A percentile compares a stretch with the other conserved stretches of the same genome.
These are phyloP conservation scores for Iris pallida DNA, from an alignment of 116 monocot species.

Conservation along the genomic window DNA sequence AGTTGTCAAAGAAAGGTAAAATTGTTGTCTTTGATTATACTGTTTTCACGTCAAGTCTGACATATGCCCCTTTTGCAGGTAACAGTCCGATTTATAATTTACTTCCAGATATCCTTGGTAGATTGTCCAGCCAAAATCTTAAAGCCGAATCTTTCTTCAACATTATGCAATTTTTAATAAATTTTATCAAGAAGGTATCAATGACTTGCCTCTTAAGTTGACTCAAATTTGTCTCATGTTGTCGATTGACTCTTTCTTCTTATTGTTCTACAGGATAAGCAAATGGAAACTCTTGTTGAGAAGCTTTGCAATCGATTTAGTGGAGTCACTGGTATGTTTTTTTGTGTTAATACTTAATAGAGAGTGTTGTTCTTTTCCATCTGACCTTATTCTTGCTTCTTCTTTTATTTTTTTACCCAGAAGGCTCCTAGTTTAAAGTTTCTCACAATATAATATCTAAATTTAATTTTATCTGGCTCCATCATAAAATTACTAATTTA, in stretches of 20 bases:
- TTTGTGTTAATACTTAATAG: not conserved
- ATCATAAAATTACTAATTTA: too few relatives aligned
- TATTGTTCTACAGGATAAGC: conserved; percentile 65
- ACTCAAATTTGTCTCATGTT: not conserved
- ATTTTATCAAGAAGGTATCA: conserved; percentile 89
- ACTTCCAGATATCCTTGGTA: conserved; percentile 92
- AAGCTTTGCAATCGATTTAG: conserved; percentile 94
- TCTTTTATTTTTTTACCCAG: too few relatives aligned
- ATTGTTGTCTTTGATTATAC: conserved; percentile 4
- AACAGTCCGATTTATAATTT: conserved; percentile 96
- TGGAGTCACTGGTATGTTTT: conserved; percentile 69
- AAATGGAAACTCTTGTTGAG: conserved; percentile 99
- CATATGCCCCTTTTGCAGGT: conserved; percentile 38
- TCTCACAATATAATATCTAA: too few relatives aligned
- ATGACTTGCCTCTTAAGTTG: not conserved
- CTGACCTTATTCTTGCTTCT: too few relatives aligned
- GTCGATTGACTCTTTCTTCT: conserved; percentile 5
- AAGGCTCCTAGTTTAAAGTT: too few relatives aligned
- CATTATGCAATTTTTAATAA: conserved; percentile 91
- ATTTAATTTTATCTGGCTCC: too few relatives aligned
- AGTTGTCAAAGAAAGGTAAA: conserved; percentile 95
- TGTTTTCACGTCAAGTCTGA: too few relatives aligned
- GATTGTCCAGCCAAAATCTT: conserved; percentile 76
- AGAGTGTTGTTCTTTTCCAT: too few relatives aligned
- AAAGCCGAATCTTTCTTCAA: conserved; percentile 71